Percentiles rank a stretch among this genome's conserved stretches.
Conservation (phyloP, 2,329 filamentous ascomycete genomes). For the Trichoderma sp. region DNA sequence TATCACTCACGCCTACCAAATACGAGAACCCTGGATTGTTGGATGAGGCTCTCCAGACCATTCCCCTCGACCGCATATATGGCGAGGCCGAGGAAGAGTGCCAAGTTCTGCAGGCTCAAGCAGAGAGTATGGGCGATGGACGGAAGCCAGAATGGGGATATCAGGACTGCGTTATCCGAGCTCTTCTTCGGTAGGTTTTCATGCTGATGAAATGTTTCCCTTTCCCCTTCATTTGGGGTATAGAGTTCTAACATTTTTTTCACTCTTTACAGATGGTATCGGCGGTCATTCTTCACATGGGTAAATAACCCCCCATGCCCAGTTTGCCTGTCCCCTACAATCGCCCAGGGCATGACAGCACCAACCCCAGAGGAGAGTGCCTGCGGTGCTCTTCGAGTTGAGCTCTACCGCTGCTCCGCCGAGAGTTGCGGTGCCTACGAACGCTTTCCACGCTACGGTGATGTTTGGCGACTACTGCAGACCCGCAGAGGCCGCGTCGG, state of each 20-base stretch:
- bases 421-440: constrained; percentile 73
- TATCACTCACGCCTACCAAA: constrained; percentile 85
- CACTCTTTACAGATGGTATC: constrained; percentile 67
- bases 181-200: constrained; percentile 68
- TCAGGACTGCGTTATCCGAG: constrained; percentile 91
- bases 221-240: background rate
- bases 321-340: constrained; percentile 76
- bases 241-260: constrained; percentile 23
- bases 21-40: constrained; percentile 95
- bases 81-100: constrained; percentile 90
- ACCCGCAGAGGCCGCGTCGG: constrained; percentile 82
- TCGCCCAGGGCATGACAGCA: constrained; percentile 76
- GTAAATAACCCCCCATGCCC: constrained; percentile 92
- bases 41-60: constrained; percentile 82
- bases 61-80: constrained; percentile 89
- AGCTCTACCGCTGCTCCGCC: constrained; percentile 84
- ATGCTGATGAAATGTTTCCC: constrained; percentile 20
- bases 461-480: constrained; percentile 89
- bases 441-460: constrained; percentile 89
- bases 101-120: constrained; percentile 82
- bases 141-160: constrained; percentile 90
- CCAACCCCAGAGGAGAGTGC: constrained; percentile 87
- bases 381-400: constrained; percentile 80
- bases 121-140: constrained; percentile 79
- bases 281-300: constrained; percentile 90